These are phyloP conservation scores for Pilatotrama ljubarskyi DNA, from an alignment of 768 basidiomycete genomes.

Conservation along the genomic window DNA sequence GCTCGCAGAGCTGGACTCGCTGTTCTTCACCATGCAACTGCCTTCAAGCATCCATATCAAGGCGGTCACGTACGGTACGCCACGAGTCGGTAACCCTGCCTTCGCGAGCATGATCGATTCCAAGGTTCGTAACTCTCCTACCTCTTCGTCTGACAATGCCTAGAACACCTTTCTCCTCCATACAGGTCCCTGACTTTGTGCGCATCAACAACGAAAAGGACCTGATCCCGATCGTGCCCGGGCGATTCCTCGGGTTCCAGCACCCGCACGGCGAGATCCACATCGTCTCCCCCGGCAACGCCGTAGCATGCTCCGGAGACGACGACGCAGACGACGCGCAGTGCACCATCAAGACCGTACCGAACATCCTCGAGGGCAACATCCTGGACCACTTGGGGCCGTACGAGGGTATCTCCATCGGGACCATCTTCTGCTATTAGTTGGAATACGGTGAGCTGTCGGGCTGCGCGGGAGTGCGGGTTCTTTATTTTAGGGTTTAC, in stretches of 20 bases:
- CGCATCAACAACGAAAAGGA: conserved; percentile 42
- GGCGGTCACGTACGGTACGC: conserved; percentile 50
- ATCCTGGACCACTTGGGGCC: conserved; percentile 59
- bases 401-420: conserved; percentile 51
- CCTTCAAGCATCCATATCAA: conserved; percentile 36
- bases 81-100: conserved; percentile 52
- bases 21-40: conserved; percentile 34
- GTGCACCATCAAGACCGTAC: conserved; percentile 57
- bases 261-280: conserved; percentile 58
- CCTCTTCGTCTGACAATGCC: conserved; percentile 36
- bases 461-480: too few species aligned
- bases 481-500: neutral
- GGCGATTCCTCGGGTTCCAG: conserved; percentile 48
- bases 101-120: conserved; percentile 41
- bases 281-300: conserved; percentile 41
- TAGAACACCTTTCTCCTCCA: neutral
- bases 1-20: conserved; percentile 34
- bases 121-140: conserved; percentile 33
- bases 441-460: too few species aligned
- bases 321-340: conserved; percentile 55
- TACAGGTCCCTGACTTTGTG: conserved; percentile 28
- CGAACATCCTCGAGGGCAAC: conserved; percentile 51
- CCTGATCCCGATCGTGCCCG: conserved; percentile 57
- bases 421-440: conserved; percentile 43
- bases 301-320: conserved; percentile 46